Percentiles rank a stretch among this genome's conserved stretches.
Evolutionary conservation across 1,139 yeast genomes (phyloP).

Genomic region (Taphrina sp.): DNA sequence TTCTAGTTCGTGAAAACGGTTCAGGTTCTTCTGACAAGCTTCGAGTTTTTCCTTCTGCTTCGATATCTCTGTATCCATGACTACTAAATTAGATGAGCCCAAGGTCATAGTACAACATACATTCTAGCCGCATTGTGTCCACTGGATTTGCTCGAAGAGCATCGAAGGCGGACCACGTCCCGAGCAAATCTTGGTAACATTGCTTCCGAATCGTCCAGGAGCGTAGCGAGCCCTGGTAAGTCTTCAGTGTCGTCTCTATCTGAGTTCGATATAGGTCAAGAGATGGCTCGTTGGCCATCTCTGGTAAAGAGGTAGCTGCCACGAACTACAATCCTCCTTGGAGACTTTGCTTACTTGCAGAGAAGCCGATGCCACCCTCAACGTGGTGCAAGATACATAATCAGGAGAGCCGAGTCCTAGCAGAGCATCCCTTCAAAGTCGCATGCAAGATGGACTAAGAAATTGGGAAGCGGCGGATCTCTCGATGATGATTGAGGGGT

Average conservation of each 20-base stretch:
- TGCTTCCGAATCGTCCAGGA: conserved; percentile 1
- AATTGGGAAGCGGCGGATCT: no score
- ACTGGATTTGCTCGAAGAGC: conserved; percentile 18
- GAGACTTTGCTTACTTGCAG: no score
- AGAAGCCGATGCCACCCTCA: no score
- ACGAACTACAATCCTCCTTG: no score
- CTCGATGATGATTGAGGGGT: no score
- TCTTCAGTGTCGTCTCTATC: background rate
- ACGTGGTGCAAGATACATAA: no score
- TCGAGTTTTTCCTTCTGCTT: conserved; percentile 4
- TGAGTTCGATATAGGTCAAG: conserved; percentile 11
- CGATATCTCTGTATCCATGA: conserved; percentile 6
- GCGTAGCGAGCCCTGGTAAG: conserved; percentile 5
- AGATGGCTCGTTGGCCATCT: background rate
- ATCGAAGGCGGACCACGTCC: conserved; percentile 9
- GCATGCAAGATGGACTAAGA: no score
- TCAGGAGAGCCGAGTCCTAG: no score
- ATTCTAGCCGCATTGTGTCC: conserved; percentile 18
- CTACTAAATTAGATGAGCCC: background rate
- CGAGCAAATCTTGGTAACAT: conserved; percentile 1
- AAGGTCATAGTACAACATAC: background rate
- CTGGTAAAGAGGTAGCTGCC: background rate
- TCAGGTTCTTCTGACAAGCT: conserved; percentile 8
- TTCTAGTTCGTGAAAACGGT: conserved; percentile 16
- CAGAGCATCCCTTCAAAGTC: no score